Evolutionary conservation across 768 basidiomycete genomes (phyloP).

Genomic region (Lyophyllum atratum): DNA sequence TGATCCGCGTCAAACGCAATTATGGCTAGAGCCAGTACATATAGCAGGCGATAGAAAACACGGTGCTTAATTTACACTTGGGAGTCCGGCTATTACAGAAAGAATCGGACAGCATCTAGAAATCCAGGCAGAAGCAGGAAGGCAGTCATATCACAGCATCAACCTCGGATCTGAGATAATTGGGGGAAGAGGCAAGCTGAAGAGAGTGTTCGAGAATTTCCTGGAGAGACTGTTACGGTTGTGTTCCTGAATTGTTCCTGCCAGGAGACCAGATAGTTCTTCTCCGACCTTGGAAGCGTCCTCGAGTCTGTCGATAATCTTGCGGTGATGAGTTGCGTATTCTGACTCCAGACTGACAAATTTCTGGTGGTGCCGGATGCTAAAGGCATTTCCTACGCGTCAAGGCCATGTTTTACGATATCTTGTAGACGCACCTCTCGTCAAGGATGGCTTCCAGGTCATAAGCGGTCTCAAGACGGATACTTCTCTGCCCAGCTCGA

Average conservation of each 20-base stretch:
- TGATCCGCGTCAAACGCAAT: background rate
- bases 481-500: slow-evolving; percentile 41
- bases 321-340: slow-evolving; percentile 45
- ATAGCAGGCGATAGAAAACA: background rate
- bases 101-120: background rate
- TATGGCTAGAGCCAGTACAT: background rate
- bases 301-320: slow-evolving; percentile 41
- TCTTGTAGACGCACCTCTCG: slow-evolving; percentile 37
- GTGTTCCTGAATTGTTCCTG: slow-evolving; percentile 45
- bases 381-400: slow-evolving; percentile 21
- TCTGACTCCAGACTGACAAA: slow-evolving; percentile 58
- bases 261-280: slow-evolving; percentile 35
- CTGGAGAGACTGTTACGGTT: slow-evolving; percentile 50
- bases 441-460: slow-evolving; percentile 45
- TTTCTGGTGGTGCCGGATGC: slow-evolving; percentile 51
- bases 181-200: slow-evolving; percentile 28
- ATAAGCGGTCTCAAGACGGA: slow-evolving; percentile 46
- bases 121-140: background rate
- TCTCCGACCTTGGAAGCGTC: slow-evolving; percentile 42
- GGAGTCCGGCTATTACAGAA: background rate
- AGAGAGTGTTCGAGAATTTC: slow-evolving; percentile 49
- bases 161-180: slow-evolving; percentile 19
- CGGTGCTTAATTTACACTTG: background rate
- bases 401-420: background rate
- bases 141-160: slow-evolving; percentile 7